Evolutionary conservation across 1,139 yeast species (phyloP).

Genomic region (Taphrina communis): DNA sequence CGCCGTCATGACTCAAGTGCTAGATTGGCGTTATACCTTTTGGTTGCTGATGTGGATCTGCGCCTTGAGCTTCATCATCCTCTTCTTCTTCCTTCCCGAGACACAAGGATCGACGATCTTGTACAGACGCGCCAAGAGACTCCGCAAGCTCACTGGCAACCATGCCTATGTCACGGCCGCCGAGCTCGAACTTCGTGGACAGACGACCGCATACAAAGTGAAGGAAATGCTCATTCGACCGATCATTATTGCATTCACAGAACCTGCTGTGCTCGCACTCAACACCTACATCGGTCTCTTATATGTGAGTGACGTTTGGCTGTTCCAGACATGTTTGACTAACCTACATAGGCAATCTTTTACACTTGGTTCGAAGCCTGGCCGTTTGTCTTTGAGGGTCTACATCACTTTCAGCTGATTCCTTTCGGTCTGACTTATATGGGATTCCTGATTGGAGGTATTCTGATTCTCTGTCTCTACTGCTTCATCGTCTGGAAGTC

Average conservation of each 20-base stretch:
- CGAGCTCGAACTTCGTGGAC: slow-evolving; percentile 28
- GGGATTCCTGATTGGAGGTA: slow-evolving; percentile 8
- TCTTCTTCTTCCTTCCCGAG: slow-evolving; percentile 69
- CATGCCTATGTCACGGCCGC: slow-evolving; percentile 16
- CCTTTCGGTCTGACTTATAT: slow-evolving; percentile 9
- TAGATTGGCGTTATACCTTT: slow-evolving; percentile 63
- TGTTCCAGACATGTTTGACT: slow-evolving; percentile 50
- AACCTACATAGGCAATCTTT: slow-evolving; percentile 1
- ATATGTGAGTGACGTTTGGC: slow-evolving; percentile 55
- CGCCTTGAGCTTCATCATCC: slow-evolving; percentile 64
- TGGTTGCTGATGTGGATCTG: slow-evolving; percentile 60
- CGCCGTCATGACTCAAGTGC: slow-evolving; percentile 71
- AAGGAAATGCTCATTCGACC: slow-evolving; percentile 9
- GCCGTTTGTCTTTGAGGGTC: slow-evolving; percentile 2
- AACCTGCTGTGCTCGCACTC: slow-evolving; percentile 39
- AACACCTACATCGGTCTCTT: slow-evolving; percentile 59
- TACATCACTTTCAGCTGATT: slow-evolving; percentile 3
- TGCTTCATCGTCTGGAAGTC: slow-evolving; percentile 5
- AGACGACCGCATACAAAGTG: not conserved
- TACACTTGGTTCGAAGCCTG: slow-evolving; percentile 14
- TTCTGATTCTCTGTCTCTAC: not conserved
- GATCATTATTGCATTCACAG: slow-evolving; percentile 6
- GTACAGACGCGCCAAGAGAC: slow-evolving; percentile 68
- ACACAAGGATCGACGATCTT: slow-evolving; percentile 87
- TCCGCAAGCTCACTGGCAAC: slow-evolving; percentile 49